Conservation (phyloP, 768 basidiomycete species). For the Dacryopinax primogenitus region DNA sequence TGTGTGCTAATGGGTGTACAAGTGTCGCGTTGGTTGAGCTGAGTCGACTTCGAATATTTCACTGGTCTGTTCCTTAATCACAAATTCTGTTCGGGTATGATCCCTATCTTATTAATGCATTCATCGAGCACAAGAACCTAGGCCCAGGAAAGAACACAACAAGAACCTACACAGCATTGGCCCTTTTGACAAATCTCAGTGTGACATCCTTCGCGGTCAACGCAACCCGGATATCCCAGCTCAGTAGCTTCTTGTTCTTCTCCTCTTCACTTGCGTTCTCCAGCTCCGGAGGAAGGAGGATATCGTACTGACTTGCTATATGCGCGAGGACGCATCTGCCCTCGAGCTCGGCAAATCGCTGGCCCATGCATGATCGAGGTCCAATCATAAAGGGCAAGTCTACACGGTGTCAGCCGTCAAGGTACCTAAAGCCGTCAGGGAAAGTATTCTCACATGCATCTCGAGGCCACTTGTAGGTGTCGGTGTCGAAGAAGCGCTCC, state of each 20-base stretch:
- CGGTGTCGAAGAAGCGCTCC: constrained; percentile 40
- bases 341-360: constrained; percentile 37
- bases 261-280: constrained; percentile 26
- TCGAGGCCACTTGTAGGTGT: constrained; percentile 40
- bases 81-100: neutral
- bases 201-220: constrained; percentile 25
- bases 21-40: neutral
- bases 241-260: constrained; percentile 23
- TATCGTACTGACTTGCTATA: constrained; percentile 32
- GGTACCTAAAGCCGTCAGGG: neutral
- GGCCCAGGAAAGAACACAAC: neutral
- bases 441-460: constrained; percentile 32
- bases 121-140: neutral
- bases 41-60: neutral
- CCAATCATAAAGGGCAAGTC: constrained; percentile 34
- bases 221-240: constrained; percentile 31
- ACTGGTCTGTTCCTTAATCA: constrained; percentile 9
- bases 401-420: constrained; percentile 23
- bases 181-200: constrained; percentile 16
- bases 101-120: neutral
- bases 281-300: constrained; percentile 32
- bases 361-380: constrained; percentile 38
- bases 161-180: neutral
- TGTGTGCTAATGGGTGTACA: neutral
- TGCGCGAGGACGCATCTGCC: constrained; percentile 34